phyloP scores from a whole-genome alignment of 2,329 filamentous ascomycete genomes.

The Diaporthe sp. region DNA sequence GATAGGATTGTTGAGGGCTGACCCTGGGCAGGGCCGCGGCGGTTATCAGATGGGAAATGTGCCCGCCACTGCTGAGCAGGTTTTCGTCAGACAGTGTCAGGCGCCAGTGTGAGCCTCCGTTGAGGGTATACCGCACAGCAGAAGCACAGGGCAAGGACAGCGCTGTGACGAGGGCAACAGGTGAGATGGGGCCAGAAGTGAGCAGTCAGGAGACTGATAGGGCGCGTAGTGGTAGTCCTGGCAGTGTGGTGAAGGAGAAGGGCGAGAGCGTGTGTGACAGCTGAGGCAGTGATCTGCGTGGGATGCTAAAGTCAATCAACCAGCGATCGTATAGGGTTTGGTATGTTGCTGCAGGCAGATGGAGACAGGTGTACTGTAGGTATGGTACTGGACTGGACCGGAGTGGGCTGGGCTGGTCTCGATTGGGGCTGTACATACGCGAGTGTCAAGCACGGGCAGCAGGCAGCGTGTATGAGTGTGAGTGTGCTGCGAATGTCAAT shows the following conservation, averaged over 20 bases:
- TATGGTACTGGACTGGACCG: not conserved
- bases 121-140: constrained; percentile 17
- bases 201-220: constrained; percentile 31
- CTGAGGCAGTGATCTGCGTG: constrained; percentile 29
- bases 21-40: constrained; percentile 10
- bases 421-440: constrained; percentile 1
- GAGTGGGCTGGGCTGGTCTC: not conserved
- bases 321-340: constrained; percentile 2
- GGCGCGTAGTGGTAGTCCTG: constrained; percentile 8
- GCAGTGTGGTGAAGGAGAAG: constrained; percentile 2
- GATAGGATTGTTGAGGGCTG: constrained; percentile 8
- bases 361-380: constrained; percentile 11
- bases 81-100: constrained; percentile 20
- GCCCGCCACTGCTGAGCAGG: not conserved
- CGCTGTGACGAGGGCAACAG: constrained; percentile 19
- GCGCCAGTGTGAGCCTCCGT: not conserved
- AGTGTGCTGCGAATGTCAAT: not conserved
- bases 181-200: constrained; percentile 26
- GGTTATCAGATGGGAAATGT: constrained; percentile 18
- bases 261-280: not conserved
- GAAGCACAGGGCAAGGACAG: not conserved
- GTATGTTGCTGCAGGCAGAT: constrained; percentile 18
- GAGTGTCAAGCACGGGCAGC: not conserved
- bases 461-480: not conserved
- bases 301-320: constrained; percentile 29